Evolutionary conservation across 2,329 filamentous ascomycete species (phyloP).

Genomic region (Fusarium sp.): DNA sequence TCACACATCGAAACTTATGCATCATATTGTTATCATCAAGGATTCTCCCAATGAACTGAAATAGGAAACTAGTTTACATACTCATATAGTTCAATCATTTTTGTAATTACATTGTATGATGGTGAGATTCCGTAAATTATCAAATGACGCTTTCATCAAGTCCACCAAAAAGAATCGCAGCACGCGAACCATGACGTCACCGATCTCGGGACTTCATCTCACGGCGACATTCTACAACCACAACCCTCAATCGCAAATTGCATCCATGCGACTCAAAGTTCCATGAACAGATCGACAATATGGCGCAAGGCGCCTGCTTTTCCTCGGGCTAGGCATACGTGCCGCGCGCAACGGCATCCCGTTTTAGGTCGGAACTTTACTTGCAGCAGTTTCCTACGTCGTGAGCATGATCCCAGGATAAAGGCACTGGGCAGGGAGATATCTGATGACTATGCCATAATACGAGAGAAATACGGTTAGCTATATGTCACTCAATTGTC

Average conservation of each 20-base stretch:
- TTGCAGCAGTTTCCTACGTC: constrained; percentile 15
- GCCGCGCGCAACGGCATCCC: constrained; percentile 15
- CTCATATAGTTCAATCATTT: not conserved
- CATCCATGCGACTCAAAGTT: constrained; percentile 29
- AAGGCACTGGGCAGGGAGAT: constrained; percentile 58
- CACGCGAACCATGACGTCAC: constrained; percentile 41
- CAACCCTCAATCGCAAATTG: not conserved
- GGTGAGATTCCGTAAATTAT: not conserved
- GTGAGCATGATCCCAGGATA: constrained; percentile 55
- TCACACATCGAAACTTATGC: too few species aligned
- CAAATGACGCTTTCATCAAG: not conserved
- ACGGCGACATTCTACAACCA: constrained; percentile 7
- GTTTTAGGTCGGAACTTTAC: constrained; percentile 29
- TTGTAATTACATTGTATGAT: not conserved
- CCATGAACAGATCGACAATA: constrained; percentile 38
- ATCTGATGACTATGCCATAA: constrained; percentile 60
- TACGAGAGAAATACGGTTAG: constrained; percentile 61
- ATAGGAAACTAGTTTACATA: not conserved
- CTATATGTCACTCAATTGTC: not conserved
- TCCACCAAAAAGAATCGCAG: constrained; percentile 13
- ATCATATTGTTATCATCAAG: not conserved
- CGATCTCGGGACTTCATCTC: not conserved
- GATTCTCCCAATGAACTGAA: not conserved
- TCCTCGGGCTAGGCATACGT: not conserved
- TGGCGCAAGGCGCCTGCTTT: constrained; percentile 30